phyloP scores from a whole-genome alignment of 2,329 filamentous ascomycete genomes.

The Scytalidium sp. region DNA sequence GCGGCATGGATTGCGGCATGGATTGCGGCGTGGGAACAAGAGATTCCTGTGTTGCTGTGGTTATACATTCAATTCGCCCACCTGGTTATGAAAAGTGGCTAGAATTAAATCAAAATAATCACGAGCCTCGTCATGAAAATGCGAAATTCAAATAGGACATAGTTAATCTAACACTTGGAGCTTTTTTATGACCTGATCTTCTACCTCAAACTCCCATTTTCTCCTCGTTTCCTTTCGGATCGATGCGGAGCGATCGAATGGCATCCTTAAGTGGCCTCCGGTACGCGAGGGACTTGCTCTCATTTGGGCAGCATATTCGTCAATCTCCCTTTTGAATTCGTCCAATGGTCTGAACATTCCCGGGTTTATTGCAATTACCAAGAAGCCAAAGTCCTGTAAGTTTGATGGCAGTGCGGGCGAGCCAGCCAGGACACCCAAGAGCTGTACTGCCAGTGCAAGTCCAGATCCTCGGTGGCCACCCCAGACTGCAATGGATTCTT shows the following conservation, averaged over 20 bases:
- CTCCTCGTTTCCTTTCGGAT: neutral
- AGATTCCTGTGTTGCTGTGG: too few relatives aligned
- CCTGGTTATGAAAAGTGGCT: too few relatives aligned
- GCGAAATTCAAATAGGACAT: too few relatives aligned
- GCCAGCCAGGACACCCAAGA: neutral
- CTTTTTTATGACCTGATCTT: neutral
- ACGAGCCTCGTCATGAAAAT: too few relatives aligned
- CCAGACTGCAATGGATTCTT: neutral
- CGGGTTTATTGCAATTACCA: neutral
- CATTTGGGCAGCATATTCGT: neutral
- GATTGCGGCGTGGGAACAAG: too few relatives aligned
- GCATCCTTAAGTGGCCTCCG: neutral
- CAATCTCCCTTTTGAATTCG: neutral
- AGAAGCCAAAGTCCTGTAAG: neutral
- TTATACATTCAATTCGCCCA: too few relatives aligned
- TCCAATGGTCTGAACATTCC: neutral
- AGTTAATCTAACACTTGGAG: neutral
- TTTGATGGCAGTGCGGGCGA: neutral
- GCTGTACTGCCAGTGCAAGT: neutral
- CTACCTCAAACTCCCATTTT: neutral
- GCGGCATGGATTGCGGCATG: too few relatives aligned
- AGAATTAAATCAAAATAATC: too few relatives aligned
- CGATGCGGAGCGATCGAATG: neutral
- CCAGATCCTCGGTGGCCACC: neutral
- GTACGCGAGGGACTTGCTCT: neutral